Base-by-base conservation (phyloP, 176 grass and related monocot species). In the Paspalum vaginatum region DNA sequence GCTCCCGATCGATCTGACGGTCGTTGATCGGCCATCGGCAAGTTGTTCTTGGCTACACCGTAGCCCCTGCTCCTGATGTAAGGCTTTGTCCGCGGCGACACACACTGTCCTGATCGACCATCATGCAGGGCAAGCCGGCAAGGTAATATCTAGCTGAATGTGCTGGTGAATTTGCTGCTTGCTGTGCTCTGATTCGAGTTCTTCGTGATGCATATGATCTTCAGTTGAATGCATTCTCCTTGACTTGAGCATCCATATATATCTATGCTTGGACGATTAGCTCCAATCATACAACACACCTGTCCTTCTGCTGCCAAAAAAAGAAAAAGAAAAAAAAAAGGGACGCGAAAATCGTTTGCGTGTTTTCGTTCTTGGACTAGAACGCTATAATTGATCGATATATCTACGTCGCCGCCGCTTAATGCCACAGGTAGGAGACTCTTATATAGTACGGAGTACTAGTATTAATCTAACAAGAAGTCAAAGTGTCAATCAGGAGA, bases 21-120 rank as follows among this genome's bases (percentile, higher is more conserved):
- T 70, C 5, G 66, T 8, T 13, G 47, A 78, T 53, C 61, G 55
- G 59, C 78, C 51, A 84, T 86, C 68, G 93, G 93, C 90, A 88
- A 89, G 93, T 97, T 91, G 90, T 90, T 72, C 83, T 93, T 97
- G 90, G 93, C 93, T 97, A 97, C 90, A 61, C 82, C 83, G 86
- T 97, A 81, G 83, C 83, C 70, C 88, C 87, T 93, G 90, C 71
- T 87, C 85, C 93, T 85, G 75, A 91, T 93, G 93, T 87, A 60
- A 87, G 68, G 86, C 90, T 57, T 50, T 39, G 81, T 49, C 53
- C 64, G 62, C 21, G 87, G 80, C 78, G 90, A 80, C 70, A 8
- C 20, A 32, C n/a, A n/a, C n/a, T n/a, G n/a, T n/a, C n/a, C n/a
- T n/a, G n/a, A n/a, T n/a, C n/a, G n/a, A n/a, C n/a, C n/a, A n/a